Conservation (phyloP, 441 rosid species). For the Cnidoscolus chayamansa region DNA sequence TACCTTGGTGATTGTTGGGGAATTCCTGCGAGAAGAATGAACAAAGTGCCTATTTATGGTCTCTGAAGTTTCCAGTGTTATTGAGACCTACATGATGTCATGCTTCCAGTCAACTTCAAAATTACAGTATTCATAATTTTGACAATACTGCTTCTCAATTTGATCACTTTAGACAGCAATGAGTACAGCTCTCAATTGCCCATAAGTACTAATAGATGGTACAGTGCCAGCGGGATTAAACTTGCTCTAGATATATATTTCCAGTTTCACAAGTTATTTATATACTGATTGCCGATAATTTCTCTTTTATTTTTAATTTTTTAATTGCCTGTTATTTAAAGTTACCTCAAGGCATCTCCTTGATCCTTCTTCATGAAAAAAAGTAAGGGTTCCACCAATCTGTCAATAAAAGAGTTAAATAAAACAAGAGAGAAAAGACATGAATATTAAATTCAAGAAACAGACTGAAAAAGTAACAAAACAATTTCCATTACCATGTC, state of each 20-base stretch:
- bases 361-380: constrained; percentile 83
- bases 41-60: constrained; percentile 59
- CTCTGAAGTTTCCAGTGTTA: constrained; percentile 87
- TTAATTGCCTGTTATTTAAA: constrained; percentile 13
- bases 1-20: constrained; percentile 84
- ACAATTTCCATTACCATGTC: constrained; percentile 56
- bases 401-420: constrained; percentile 31
- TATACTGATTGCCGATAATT: not conserved
- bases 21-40: constrained; percentile 85
- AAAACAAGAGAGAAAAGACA: constrained; percentile 7
- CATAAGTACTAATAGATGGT: not conserved
- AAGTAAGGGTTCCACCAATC: constrained; percentile 96
- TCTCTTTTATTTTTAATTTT: not conserved
- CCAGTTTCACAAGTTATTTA: not conserved
- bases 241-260: not conserved
- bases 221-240: not conserved
- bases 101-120: constrained; percentile 26
- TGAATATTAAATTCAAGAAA: constrained; percentile 11
- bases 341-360: constrained; percentile 94
- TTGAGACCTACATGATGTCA: constrained; percentile 50
- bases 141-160: not conserved
- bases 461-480: not conserved
- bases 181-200: not conserved
- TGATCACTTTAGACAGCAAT: constrained; percentile 2
- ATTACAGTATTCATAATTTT: not conserved